Evolutionary conservation across 345 rosid genomes (phyloP), one percentile per base, ranked within the genome.

Genomic region (Brassica incana): DNA sequence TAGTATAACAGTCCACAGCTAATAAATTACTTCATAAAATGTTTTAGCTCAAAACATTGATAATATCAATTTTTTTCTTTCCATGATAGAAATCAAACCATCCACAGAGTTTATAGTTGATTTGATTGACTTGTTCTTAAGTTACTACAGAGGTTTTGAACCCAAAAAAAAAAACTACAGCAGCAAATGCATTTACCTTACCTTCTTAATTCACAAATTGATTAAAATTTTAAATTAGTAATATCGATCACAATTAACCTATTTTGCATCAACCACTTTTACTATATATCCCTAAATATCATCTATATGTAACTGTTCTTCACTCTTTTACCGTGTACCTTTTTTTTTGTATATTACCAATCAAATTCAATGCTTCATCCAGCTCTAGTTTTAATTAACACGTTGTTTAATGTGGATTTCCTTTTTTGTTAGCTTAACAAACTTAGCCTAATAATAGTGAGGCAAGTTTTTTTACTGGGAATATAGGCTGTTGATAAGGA

Each of bases 401-500:
- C 43, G 43, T 8, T 36, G 8, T 36, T 36, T 8, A 9, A 36
- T 36, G 2, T 36, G 43, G 43, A 36, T 5, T 36, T 54, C 18
- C 25, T 54, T 54, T 54, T 54, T n/a, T 52, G 59, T 52, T 58
- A 29, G 63, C 23, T 58, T 58, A 58, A 59, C 30, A 20, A 59
- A 59, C 27, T 23, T 59, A 59, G 14, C 4, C 63, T 63, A 56
- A 60, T 73, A 66, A 72, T 66, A 40, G 73, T 45, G 74, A 64
- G 74, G 30, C 20, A 67, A 67, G 7, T 1, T 2, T 16, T 18
- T 18, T 65, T 72, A 43, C 5, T 71, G 48, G 35, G 40, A 32
- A 80, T 69, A 78, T 62, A 52, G 35, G 36, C 83, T 60, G 67
- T 80, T 74, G 71, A 80, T 62, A 69, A 50, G 50, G 83, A 61